Conservation (phyloP, 495 filamentous ascomycete genomes). For the Penicillium turbatum region DNA sequence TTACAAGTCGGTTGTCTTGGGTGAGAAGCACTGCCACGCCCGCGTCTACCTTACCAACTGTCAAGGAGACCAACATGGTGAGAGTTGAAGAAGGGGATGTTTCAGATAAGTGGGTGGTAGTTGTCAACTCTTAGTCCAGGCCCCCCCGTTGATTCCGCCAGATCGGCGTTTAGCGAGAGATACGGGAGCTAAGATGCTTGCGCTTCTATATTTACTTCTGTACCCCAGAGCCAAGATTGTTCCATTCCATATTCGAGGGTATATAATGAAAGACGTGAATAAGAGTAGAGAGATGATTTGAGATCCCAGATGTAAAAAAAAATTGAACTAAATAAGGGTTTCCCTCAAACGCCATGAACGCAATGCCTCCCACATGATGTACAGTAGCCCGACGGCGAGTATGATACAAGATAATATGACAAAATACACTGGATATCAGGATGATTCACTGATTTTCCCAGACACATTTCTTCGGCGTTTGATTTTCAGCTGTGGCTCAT, state of each 20-base stretch:
- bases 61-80: slow-evolving; percentile 92
- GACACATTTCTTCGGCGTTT: background rate
- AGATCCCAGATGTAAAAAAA: slow-evolving; percentile 3
- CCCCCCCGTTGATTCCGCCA: slow-evolving; percentile 25
- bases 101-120: slow-evolving; percentile 7
- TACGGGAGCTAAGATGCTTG: slow-evolving; percentile 17
- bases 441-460: background rate
- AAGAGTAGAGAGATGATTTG: background rate
- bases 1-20: slow-evolving; percentile 92
- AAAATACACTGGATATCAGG: slow-evolving; percentile 2
- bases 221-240: background rate
- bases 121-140: slow-evolving; percentile 11
- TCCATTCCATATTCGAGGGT: background rate
- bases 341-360: slow-evolving; percentile 14
- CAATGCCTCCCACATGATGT: slow-evolving; percentile 13
- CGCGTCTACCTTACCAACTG: slow-evolving; percentile 98
- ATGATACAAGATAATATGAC: slow-evolving; percentile 13
- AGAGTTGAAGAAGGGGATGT: background rate
- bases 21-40: slow-evolving; percentile 96
- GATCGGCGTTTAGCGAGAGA: slow-evolving; percentile 33
- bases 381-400: slow-evolving; percentile 12
- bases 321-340: background rate
- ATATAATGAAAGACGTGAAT: background rate
- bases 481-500: background rate
- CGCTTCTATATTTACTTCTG: slow-evolving; percentile 17